A percentile compares a stretch with the other conserved stretches of the same genome.
phyloP scores from a whole-genome alignment of 2,329 filamentous ascomycete genomes.

The Phaeophleospora eucalypticola region DNA sequence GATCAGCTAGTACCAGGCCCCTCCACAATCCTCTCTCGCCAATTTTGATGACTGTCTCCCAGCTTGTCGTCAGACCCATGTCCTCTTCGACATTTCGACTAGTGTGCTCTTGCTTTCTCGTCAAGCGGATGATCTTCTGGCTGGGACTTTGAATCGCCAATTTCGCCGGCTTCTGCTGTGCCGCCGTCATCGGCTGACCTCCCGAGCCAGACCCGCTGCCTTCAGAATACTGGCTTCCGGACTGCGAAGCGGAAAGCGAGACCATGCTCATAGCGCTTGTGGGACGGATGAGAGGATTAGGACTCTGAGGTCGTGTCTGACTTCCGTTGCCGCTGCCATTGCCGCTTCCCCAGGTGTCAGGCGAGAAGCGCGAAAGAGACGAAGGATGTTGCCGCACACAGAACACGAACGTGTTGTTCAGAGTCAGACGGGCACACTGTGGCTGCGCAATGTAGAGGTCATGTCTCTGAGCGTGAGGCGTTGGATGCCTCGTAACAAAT shows the following conservation, averaged over 20 bases:
- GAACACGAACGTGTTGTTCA: slow-evolving; percentile 98
- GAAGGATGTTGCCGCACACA: slow-evolving; percentile 89
- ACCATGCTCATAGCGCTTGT: slow-evolving; percentile 59
- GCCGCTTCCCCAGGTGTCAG: slow-evolving; percentile 35
- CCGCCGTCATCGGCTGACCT: slow-evolving; percentile 49
- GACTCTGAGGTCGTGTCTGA: slow-evolving; percentile 45
- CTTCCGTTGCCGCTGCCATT: background rate
- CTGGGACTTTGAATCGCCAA: slow-evolving; percentile 89
- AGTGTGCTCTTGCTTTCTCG: slow-evolving; percentile 65
- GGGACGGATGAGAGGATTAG: slow-evolving; percentile 52
- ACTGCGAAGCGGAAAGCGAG: slow-evolving; percentile 48
- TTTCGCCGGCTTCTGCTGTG: slow-evolving; percentile 79
- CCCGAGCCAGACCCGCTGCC: slow-evolving; percentile 48
- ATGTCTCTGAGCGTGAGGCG: slow-evolving; percentile 93
- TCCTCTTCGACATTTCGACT: slow-evolving; percentile 55
- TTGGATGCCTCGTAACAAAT: slow-evolving; percentile 88
- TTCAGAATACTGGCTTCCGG: slow-evolving; percentile 50
- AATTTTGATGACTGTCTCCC: slow-evolving; percentile 90
- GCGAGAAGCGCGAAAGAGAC: slow-evolving; percentile 43
- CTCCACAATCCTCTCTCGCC: slow-evolving; percentile 77
- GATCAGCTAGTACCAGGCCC: slow-evolving; percentile 75
- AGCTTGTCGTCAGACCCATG: slow-evolving; percentile 65
- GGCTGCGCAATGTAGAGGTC: slow-evolving; percentile 96
- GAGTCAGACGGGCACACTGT: slow-evolving; percentile 78
- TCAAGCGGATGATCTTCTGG: slow-evolving; percentile 87